These are phyloP conservation scores for Pisolithus marmoratus DNA, from an alignment of 768 basidiomycete genomes.

Conservation along the genomic window DNA sequence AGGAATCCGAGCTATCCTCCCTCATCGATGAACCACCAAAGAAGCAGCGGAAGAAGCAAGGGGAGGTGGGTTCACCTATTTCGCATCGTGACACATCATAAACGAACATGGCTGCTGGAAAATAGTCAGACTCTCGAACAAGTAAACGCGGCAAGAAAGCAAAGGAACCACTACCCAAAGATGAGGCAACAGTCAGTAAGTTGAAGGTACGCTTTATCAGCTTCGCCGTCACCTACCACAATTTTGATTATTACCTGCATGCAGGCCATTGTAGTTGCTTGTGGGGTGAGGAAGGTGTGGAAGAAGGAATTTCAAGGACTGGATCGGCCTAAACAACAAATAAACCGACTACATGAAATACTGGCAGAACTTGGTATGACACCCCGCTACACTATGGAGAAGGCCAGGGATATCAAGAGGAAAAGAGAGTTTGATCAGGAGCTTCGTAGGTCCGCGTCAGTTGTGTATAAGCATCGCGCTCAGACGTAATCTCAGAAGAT, in stretches of 20 bases:
- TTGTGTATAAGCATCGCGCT: neutral
- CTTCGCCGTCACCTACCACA: neutral
- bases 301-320: conserved; percentile 62
- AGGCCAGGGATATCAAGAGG: conserved; percentile 70
- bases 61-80: conserved; percentile 22
- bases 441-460: conserved; percentile 47
- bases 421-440: conserved; percentile 75
- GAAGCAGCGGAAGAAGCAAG: conserved; percentile 39
- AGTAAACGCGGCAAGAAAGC: conserved; percentile 23
- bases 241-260: neutral
- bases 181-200: conserved; percentile 69
- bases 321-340: conserved; percentile 54
- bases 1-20: conserved; percentile 49
- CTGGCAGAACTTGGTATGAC: conserved; percentile 75
- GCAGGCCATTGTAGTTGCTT: conserved; percentile 66
- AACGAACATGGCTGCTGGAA: conserved; percentile 14
- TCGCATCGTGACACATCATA: neutral
- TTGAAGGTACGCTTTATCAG: conserved; percentile 54
- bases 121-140: conserved; percentile 23
- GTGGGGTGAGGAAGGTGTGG: conserved; percentile 77
- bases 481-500: conserved; percentile 47
- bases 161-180: conserved; percentile 39
- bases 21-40: conserved; percentile 53
- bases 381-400: conserved; percentile 69
- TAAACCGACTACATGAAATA: conserved; percentile 57